Evolutionary conservation across 2,329 filamentous ascomycete genomes (phyloP).

Genomic region (Talaromyces sp.): DNA sequence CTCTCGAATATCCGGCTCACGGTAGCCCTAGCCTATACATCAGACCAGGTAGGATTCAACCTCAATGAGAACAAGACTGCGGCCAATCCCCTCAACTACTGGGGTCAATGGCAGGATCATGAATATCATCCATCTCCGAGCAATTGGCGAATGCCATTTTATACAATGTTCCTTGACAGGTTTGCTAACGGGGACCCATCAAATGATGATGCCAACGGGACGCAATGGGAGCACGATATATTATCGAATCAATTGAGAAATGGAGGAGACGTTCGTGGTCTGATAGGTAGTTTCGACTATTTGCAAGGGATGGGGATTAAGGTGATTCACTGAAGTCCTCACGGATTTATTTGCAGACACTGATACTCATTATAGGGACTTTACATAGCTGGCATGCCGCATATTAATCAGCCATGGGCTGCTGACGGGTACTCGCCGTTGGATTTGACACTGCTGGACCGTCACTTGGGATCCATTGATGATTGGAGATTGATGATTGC

Average conservation of each 20-base stretch:
- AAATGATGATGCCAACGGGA: constrained; percentile 59
- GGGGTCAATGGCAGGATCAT: constrained; percentile 49
- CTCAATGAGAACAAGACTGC: constrained; percentile 56
- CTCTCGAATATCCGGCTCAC: constrained; percentile 2
- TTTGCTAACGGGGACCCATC: constrained; percentile 58
- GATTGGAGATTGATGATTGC: constrained; percentile 52
- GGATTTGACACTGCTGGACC: constrained; percentile 58
- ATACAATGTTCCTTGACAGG: constrained; percentile 58
- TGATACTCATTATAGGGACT: constrained; percentile 39
- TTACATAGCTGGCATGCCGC: constrained; percentile 57
- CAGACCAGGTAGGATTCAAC: constrained; percentile 50
- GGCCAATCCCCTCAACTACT: constrained; percentile 53
- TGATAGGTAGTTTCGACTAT: constrained; percentile 57
- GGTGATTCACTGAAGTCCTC: constrained; percentile 26
- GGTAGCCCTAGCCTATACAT: constrained; percentile 36
- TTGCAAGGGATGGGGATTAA: constrained; percentile 58
- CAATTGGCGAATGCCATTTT: constrained; percentile 61
- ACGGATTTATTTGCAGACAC: neutral
- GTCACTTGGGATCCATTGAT: constrained; percentile 55
- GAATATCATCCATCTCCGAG: constrained; percentile 49
- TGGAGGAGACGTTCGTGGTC: constrained; percentile 54
- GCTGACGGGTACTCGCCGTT: constrained; percentile 55
- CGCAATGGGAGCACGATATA: constrained; percentile 55
- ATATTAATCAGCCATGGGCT: constrained; percentile 59
- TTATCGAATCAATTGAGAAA: constrained; percentile 56